phyloP scores from a whole-genome alignment of 495 filamentous ascomycete species.

The Hyaloscypha bicolor region DNA sequence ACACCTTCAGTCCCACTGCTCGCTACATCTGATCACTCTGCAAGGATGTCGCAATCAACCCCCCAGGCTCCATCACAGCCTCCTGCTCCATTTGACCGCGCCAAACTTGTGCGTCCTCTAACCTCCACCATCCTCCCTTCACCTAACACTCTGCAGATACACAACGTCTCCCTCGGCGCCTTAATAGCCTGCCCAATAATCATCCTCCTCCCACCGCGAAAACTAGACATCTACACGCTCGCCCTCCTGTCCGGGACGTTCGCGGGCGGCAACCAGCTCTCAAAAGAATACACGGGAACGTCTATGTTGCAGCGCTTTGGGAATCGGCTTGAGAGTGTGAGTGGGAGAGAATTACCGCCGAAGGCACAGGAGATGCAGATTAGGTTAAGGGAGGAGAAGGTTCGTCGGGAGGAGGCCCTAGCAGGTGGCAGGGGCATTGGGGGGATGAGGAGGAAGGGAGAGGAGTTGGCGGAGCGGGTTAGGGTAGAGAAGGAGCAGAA shows the following conservation, averaged over 20 bases:
- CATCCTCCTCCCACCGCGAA: slow-evolving; percentile 76
- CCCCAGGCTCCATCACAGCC: background rate
- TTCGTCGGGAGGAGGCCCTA: slow-evolving; percentile 15
- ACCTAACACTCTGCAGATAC: slow-evolving; percentile 13
- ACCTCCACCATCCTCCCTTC: background rate
- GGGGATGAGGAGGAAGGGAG: slow-evolving; percentile 37
- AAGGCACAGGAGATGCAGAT: slow-evolving; percentile 57
- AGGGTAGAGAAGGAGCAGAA: slow-evolving; percentile 24
- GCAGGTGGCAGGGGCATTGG: slow-evolving; percentile 10
- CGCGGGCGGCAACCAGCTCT: slow-evolving; percentile 65
- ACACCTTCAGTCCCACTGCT: background rate
- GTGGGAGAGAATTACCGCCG: slow-evolving; percentile 48
- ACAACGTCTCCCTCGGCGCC: slow-evolving; percentile 50
- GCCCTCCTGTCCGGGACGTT: slow-evolving; percentile 42
- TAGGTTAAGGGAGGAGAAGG: slow-evolving; percentile 41
- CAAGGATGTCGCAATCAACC: slow-evolving; percentile 1
- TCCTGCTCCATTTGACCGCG: background rate
- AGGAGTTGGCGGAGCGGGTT: slow-evolving; percentile 22
- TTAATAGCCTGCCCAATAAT: slow-evolving; percentile 71
- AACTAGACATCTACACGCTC: slow-evolving; percentile 69
- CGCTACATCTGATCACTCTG: background rate
- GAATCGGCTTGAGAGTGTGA: slow-evolving; percentile 25
- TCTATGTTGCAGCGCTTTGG: slow-evolving; percentile 49
- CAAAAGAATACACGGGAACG: slow-evolving; percentile 60
- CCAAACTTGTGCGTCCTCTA: background rate